A percentile compares a stretch with the other conserved stretches of the same genome.
Evolutionary conservation across 1,139 yeast species (phyloP).

Genomic region (Meyerozyma carpophila): DNA sequence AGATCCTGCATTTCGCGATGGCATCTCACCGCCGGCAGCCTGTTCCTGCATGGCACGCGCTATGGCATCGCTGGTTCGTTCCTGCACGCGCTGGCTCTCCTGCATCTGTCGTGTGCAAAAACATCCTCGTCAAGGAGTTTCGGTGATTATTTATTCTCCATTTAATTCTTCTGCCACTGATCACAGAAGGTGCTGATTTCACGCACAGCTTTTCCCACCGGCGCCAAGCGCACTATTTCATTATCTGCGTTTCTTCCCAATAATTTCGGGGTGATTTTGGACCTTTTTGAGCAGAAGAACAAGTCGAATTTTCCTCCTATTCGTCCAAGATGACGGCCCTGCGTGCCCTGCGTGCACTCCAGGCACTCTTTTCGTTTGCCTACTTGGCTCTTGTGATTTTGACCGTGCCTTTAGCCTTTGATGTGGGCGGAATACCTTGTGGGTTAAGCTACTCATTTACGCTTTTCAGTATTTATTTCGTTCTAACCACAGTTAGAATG

Average conservation of each 20-base stretch:
- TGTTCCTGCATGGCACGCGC: not conserved
- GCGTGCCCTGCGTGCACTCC: constrained; percentile 1
- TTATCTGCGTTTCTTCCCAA: not conserved
- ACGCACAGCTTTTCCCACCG: not conserved
- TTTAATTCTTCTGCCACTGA: not conserved
- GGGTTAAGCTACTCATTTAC: constrained; percentile 86
- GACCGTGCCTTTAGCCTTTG: constrained; percentile 92
- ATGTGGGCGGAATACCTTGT: constrained; percentile 85
- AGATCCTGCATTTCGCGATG: not conserved
- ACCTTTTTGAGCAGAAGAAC: not conserved
- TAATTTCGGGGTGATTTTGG: not conserved
- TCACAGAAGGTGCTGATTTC: not conserved
- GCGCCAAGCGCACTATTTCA: not conserved
- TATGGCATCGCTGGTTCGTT: not conserved
- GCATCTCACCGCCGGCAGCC: not conserved
- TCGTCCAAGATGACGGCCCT: not conserved
- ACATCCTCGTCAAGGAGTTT: constrained; percentile 1
- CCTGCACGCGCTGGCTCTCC: not conserved
- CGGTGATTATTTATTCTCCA: not conserved
- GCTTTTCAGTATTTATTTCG: constrained; percentile 59
- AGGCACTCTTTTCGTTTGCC: constrained; percentile 36
- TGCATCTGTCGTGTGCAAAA: constrained; percentile 1
- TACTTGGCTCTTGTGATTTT: constrained; percentile 67
- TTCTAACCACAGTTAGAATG: constrained; percentile 67
- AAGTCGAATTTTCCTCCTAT: not conserved